A percentile compares a stretch with the other conserved stretches of the same genome.
These are phyloP conservation scores for Gracilaria gracilis DNA, from an alignment of 23 red algal species.

Conservation along the genomic window DNA sequence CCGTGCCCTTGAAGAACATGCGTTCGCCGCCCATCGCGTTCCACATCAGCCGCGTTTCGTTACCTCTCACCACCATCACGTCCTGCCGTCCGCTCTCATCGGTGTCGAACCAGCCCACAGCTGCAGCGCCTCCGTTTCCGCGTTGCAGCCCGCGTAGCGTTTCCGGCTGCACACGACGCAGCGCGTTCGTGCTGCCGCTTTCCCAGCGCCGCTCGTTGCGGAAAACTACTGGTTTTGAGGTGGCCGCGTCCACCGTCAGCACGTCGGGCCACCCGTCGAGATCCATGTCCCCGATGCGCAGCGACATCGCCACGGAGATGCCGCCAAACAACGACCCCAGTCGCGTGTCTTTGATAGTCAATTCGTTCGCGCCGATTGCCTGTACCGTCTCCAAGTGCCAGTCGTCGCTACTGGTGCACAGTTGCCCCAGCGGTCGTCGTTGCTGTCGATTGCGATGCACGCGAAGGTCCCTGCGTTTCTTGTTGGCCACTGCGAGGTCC, in stretches of 20 bases:
- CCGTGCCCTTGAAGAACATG: slow-evolving; percentile 86
- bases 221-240: slow-evolving; percentile 44
- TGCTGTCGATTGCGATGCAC: slow-evolving; percentile 67
- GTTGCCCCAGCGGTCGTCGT: slow-evolving; percentile 24
- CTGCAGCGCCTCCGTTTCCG: slow-evolving; percentile 56
- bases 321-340: slow-evolving; percentile 64
- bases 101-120: slow-evolving; percentile 83
- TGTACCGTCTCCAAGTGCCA: slow-evolving; percentile 59
- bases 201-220: slow-evolving; percentile 56
- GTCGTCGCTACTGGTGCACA: slow-evolving; percentile 44
- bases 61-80: slow-evolving; percentile 73
- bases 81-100: slow-evolving; percentile 93
- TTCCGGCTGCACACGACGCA: slow-evolving; percentile 25
- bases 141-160: slow-evolving; percentile 14
- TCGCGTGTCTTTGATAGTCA: slow-evolving; percentile 4
- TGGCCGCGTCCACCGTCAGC: slow-evolving; percentile 33
- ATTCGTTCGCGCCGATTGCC: slow-evolving; percentile 24
- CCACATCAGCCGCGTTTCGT: slow-evolving; percentile 82
- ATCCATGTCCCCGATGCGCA: slow-evolving; percentile 84
- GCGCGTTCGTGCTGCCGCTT: neutral
- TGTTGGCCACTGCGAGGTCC: slow-evolving; percentile 75
- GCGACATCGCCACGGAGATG: slow-evolving; percentile 35
- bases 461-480: slow-evolving; percentile 41
- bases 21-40: slow-evolving; percentile 51
- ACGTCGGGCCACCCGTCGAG: slow-evolving; percentile 84